A percentile compares a stretch with the other conserved stretches of the same genome.
phyloP scores from a whole-genome alignment of 2,329 filamentous ascomycete species.

The Monosporascus sp. region DNA sequence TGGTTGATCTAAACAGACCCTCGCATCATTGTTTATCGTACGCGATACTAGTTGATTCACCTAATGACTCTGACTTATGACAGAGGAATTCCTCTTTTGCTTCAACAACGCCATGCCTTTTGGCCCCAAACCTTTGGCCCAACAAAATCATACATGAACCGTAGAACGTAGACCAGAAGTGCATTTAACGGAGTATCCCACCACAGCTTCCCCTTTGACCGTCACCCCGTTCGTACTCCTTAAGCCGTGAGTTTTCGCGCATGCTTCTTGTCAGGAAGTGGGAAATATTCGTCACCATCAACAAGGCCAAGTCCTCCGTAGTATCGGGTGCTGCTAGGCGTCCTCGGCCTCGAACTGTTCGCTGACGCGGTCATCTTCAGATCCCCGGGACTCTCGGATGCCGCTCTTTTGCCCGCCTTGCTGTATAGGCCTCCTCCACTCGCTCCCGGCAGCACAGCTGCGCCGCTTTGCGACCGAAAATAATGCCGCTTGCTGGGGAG shows the following conservation, averaged over 20 bases:
- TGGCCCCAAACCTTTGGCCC: too few relatives aligned
- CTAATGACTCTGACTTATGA: too few relatives aligned
- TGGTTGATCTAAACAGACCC: too few relatives aligned
- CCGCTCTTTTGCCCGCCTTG: conserved; percentile 12
- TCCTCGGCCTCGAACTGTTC: conserved; percentile 45
- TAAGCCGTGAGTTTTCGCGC: conserved; percentile 9
- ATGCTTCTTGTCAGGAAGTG: conserved; percentile 19
- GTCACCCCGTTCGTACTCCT: too few relatives aligned
- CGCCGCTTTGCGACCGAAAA: conserved; percentile 25
- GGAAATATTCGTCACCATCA: conserved; percentile 38
- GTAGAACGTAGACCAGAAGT: too few relatives aligned
- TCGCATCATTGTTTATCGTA: too few relatives aligned
- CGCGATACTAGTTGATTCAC: too few relatives aligned
- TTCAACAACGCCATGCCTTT: too few relatives aligned
- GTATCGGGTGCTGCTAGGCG: conserved; percentile 33
- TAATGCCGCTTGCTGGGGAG: conserved; percentile 24
- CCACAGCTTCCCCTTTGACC: too few relatives aligned
- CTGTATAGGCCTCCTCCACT: conserved; percentile 12
- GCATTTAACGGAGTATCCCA: too few relatives aligned
- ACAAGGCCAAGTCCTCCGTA: conserved; percentile 25
- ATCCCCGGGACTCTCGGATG: conserved; percentile 25
- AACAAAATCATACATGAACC: too few relatives aligned
- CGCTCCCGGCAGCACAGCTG: conserved; percentile 14
- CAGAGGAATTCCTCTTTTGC: too few relatives aligned
- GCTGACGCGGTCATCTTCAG: conserved; percentile 30